These are phyloP conservation scores for Aspergillus amoenus DNA, from an alignment of 2,329 filamentous ascomycete genomes.

Conservation along the genomic window DNA sequence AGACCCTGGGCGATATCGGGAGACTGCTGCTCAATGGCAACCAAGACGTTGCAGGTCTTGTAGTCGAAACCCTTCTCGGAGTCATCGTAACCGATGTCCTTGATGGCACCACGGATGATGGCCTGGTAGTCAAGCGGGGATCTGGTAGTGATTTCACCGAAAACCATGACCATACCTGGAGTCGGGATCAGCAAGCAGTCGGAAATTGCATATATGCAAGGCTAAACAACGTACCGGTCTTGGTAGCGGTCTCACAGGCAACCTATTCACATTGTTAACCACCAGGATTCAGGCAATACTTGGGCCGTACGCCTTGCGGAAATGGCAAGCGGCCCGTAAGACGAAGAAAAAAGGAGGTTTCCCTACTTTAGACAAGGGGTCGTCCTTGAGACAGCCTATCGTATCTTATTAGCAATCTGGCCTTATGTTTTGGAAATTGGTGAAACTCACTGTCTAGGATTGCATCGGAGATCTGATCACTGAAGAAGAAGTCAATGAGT, in stretches of 20 bases:
- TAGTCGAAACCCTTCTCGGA: conserved; percentile 99
- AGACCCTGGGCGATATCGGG: conserved; percentile 99
- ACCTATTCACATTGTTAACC: conserved; percentile 48
- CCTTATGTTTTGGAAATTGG: not conserved
- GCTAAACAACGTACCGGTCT: conserved; percentile 69
- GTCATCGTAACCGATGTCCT: conserved; percentile 98
- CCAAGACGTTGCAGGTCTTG: conserved; percentile 98
- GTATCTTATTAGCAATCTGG: not conserved
- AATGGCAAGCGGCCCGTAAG: conserved; percentile 8
- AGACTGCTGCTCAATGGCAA: conserved; percentile 99
- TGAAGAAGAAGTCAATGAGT: conserved; percentile 26
- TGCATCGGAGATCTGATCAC: conserved; percentile 96
- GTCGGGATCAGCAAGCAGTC: conserved; percentile 8
- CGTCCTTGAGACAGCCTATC: conserved; percentile 79
- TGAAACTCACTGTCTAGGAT: conserved; percentile 69
- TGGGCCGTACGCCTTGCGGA: conserved; percentile 6
- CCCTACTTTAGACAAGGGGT: conserved; percentile 86
- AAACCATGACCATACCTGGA: conserved; percentile 87
- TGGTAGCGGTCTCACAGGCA: conserved; percentile 98
- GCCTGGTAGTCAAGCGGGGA: conserved; percentile 96
- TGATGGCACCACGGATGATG: conserved; percentile 89
- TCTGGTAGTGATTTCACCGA: conserved; percentile 98
- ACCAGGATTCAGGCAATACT: not conserved
- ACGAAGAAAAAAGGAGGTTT: conserved; percentile 2
- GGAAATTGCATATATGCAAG: conserved; percentile 2